Conservation (phyloP, 192 early-diverging fungal genomes). For the Backusella luteola region DNA sequence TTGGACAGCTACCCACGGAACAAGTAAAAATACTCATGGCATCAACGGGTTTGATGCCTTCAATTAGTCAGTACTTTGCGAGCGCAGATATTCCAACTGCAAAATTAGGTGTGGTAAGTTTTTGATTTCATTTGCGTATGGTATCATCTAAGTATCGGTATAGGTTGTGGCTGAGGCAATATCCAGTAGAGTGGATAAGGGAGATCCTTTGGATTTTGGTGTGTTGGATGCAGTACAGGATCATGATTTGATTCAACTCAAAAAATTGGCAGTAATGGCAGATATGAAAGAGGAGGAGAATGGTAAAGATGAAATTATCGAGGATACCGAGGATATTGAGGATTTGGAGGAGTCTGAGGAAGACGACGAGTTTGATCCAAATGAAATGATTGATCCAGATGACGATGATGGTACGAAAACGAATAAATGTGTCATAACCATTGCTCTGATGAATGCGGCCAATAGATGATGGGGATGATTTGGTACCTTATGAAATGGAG, state of each 20-base stretch:
- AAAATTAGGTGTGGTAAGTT: conserved; percentile 16
- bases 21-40: background rate
- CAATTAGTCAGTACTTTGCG: background rate
- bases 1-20: background rate
- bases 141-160: too few relatives aligned
- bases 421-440: background rate
- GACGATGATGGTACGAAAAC: background rate
- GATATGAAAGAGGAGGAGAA: background rate
- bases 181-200: background rate
- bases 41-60: background rate
- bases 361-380: conserved; percentile 14
- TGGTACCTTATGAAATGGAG: conserved; percentile 18
- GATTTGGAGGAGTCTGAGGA: background rate
- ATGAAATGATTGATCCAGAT: conserved; percentile 4
- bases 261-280: background rate
- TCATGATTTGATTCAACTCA: background rate
- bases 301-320: background rate
- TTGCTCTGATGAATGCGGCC: background rate
- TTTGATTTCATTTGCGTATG: too few relatives aligned
- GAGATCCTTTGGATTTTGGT: background rate
- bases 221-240: background rate
- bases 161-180: background rate
- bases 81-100: conserved; percentile 3
- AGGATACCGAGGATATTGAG: background rate
- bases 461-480: conserved; percentile 6